Evolutionary conservation across 371 early-diverging fungal genomes (phyloP).

Genomic region (Mortierella sp.): DNA sequence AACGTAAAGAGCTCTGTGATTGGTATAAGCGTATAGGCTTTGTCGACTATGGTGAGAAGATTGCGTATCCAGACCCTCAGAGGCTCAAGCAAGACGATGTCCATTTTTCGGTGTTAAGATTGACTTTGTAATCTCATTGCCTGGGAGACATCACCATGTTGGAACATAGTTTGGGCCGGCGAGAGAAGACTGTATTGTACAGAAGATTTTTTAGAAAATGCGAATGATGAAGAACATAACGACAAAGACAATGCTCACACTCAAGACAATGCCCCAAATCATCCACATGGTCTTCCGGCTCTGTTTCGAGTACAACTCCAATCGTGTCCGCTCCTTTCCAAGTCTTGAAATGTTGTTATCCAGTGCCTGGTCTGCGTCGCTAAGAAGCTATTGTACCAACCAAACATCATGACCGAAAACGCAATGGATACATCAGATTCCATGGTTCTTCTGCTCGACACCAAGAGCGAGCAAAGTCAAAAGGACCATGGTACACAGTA

Average conservation of each 20-base stretch:
- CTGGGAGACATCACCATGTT: too few species aligned
- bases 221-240: conserved; percentile 57
- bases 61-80: conserved; percentile 23
- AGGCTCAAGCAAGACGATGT: conserved; percentile 6
- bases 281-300: conserved; percentile 58
- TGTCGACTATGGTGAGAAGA: conserved; percentile 58
- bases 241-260: conserved; percentile 51
- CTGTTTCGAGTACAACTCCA: conserved; percentile 51
- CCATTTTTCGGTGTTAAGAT: conserved; percentile 22
- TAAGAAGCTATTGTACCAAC: conserved; percentile 29
- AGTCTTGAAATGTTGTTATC: conserved; percentile 53
- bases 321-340: conserved; percentile 48
- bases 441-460: too few species aligned
- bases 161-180: too few species aligned
- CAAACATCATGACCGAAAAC: neutral
- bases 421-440: too few species aligned
- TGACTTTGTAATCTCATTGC: too few species aligned
- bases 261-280: conserved; percentile 55
- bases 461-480: too few species aligned
- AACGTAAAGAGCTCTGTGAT: conserved; percentile 55
- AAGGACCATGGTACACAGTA: too few species aligned
- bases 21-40: conserved; percentile 64
- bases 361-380: conserved; percentile 50
- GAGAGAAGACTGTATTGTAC: too few species aligned
- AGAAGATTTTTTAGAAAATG: conserved; percentile 43